A percentile compares a stretch with the other conserved stretches of the same genome.
phyloP scores from a whole-genome alignment of 768 basidiomycete species.

The Pleurotus eryngii region DNA sequence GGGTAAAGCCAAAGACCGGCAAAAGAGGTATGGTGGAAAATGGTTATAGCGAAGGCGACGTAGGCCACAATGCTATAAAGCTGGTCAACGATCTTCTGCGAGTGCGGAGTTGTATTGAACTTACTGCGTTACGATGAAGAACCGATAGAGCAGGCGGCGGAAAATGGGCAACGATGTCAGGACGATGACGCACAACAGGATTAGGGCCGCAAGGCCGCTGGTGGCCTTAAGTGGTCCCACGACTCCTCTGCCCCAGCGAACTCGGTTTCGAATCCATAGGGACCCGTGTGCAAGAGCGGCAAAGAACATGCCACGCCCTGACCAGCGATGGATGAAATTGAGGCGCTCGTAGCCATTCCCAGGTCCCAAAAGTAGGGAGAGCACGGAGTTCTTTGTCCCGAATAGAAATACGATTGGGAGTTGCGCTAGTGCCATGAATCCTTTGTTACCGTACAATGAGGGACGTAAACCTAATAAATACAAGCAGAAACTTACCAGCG shows the following conservation, averaged over 20 bases:
- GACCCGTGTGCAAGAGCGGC: constrained; percentile 51
- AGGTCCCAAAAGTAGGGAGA: constrained; percentile 60
- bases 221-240: constrained; percentile 70
- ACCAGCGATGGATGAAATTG: constrained; percentile 74
- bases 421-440: constrained; percentile 57
- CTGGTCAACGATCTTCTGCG: neutral
- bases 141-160: constrained; percentile 58
- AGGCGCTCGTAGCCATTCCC: constrained; percentile 67
- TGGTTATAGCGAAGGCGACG: constrained; percentile 59
- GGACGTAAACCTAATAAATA: neutral
- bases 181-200: constrained; percentile 59
- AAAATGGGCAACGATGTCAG: constrained; percentile 64
- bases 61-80: constrained; percentile 48
- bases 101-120: constrained; percentile 30
- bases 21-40: constrained; percentile 83
- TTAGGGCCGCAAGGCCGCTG: constrained; percentile 69
- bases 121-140: constrained; percentile 75
- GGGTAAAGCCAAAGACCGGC: constrained; percentile 82
- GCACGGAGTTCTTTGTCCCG: constrained; percentile 61
- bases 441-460: constrained; percentile 17
- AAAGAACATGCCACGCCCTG: constrained; percentile 56
- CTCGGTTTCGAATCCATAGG: constrained; percentile 77
- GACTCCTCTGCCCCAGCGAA: constrained; percentile 52
- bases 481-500: constrained; percentile 45
- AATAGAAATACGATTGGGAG: constrained; percentile 60